Evolutionary conservation across 1,284 basidiomycete genomes (phyloP).

Genomic region (Trametes sp.): DNA sequence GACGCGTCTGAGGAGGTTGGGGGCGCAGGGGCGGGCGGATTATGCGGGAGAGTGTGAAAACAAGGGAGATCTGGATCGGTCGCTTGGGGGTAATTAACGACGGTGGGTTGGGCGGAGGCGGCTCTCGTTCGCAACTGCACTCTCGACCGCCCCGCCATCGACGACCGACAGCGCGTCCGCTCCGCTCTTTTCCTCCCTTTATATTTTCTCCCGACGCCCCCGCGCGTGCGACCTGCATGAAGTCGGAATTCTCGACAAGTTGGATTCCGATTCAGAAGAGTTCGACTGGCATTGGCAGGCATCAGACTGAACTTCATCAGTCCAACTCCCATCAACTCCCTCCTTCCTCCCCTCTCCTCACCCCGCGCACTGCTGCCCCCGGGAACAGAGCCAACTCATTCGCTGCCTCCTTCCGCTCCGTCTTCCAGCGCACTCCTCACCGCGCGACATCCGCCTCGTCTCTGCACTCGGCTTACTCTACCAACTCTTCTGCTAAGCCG

Average conservation of each 20-base stretch:
- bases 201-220: constrained; percentile 21
- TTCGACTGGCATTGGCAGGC: constrained; percentile 34
- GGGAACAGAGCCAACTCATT: constrained; percentile 40
- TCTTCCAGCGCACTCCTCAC: constrained; percentile 44
- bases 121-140: background rate
- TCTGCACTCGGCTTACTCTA: constrained; percentile 46
- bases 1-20: background rate
- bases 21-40: background rate
- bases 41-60: constrained; percentile 9
- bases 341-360: constrained; percentile 50
- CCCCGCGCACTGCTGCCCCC: constrained; percentile 47
- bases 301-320: constrained; percentile 40
- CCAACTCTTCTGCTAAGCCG: constrained; percentile 36
- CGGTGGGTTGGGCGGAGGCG: constrained; percentile 1
- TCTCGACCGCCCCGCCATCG: constrained; percentile 15
- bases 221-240: constrained; percentile 35
- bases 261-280: constrained; percentile 39
- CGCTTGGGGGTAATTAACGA: constrained; percentile 18
- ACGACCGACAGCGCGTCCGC: constrained; percentile 8
- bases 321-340: constrained; percentile 46
- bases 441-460: constrained; percentile 48
- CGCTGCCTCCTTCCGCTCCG: constrained; percentile 47
- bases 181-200: constrained; percentile 20
- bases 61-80: constrained; percentile 23
- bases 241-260: constrained; percentile 33